phyloP scores from a whole-genome alignment of 306 rosid genomes.

The Arachis hypogaea region DNA sequence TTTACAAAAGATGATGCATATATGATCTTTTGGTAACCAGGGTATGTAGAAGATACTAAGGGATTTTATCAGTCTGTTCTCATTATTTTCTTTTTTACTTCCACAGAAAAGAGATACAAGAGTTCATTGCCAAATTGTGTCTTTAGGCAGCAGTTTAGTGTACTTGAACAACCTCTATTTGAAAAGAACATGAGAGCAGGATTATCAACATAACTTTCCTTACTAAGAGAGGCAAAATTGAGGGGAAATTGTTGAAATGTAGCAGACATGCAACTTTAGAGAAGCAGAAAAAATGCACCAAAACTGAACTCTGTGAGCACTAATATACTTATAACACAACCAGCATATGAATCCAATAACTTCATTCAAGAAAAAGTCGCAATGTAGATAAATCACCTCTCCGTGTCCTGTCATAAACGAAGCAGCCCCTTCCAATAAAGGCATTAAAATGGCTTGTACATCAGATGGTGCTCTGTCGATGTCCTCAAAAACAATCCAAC shows the following conservation, averaged over 20 bases:
- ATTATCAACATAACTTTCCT: neutral
- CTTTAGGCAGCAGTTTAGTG: neutral
- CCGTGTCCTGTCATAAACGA: slow-evolving; percentile 75
- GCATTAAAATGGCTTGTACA: slow-evolving; percentile 71
- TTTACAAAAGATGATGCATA: slow-evolving; percentile 6
- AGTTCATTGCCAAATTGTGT: slow-evolving; percentile 9
- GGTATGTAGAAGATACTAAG: neutral
- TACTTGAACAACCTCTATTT: neutral
- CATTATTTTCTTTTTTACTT: neutral
- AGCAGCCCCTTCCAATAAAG: slow-evolving; percentile 74
- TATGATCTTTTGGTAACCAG: neutral
- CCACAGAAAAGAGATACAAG: neutral
- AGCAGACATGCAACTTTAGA: neutral
- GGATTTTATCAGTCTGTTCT: neutral
- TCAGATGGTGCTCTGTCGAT: slow-evolving; percentile 89
- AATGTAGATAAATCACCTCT: slow-evolving; percentile 60
- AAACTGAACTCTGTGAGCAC: neutral
- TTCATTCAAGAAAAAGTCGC: neutral
- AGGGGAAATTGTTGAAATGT: neutral
- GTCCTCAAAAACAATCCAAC: slow-evolving; percentile 96
- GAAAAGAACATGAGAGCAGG: neutral
- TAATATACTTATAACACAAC: neutral
- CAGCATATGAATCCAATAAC: slow-evolving; percentile 1
- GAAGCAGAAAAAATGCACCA: neutral
- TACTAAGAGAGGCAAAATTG: too few species aligned